Evolutionary conservation across 2,329 filamentous ascomycete species (phyloP), one percentile per base, ranked within the genome.

Genomic region (Cyanodermella asteris): DNA sequence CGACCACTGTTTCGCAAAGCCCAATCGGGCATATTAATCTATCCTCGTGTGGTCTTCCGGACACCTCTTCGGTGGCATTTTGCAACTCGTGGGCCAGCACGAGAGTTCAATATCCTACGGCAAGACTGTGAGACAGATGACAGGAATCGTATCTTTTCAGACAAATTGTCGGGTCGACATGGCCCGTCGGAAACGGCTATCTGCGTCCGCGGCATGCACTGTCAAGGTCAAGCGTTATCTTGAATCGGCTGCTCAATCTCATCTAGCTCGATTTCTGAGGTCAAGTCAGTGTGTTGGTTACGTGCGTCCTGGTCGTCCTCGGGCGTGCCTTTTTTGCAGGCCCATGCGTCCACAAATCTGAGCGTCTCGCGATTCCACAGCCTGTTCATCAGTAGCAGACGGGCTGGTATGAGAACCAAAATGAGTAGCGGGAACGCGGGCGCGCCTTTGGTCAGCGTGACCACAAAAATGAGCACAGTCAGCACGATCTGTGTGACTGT

Each of bases 371-470:
- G 51, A 11, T 50, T 53, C 66, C 66, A 72, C 27, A 68, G 46
- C 24, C 44, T 51, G 30, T 62, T 65, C 64, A 72, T 71, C 8
- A 69, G 27, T 10, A 59, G 47, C 6, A 73, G 40, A 7, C 68
- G 50, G n/a, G 68, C 50, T 0, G 68, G 68, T 2, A 73, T 66
- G n/a, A 72, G 42, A 5, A 59, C 53, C 26, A 72, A 63, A 30
- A 73, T 69, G 14, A 72, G 54, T 6, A 73, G 45, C 1, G 68
- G 67, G 33, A 72, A 72, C 0, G 58, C 64, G 1, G 65, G 64
- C 1, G 65, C 65, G 0, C 58, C 66, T n/a, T 60, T 54, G 0
- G 65, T 72, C 25, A 72, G 49, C 0, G 66, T 72, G 10, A 71
- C 45, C 17, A 62, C 59, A 36, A 72, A 72, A n/a, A 72, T 61